Evolutionary conservation across 1,284 basidiomycete species (phyloP).

Genomic region (Trichosporon ovoides): DNA sequence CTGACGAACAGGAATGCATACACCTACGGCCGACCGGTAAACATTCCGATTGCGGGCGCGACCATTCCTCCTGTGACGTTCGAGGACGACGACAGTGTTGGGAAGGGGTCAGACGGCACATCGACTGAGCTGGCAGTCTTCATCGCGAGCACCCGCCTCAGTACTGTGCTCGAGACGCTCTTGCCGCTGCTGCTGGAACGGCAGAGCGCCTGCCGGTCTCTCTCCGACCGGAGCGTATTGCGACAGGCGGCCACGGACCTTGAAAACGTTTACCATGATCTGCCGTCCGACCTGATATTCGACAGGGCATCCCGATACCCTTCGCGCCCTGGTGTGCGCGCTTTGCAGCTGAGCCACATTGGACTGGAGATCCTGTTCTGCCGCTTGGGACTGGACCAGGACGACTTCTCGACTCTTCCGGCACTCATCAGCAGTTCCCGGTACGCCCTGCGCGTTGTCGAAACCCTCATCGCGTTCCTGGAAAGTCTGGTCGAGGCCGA

Average conservation of each 20-base stretch:
- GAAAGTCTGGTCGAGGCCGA: constrained; percentile 10
- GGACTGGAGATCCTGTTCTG: constrained; percentile 18
- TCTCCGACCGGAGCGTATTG: constrained; percentile 9
- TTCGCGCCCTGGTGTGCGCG: neutral
- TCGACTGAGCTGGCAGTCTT: constrained; percentile 13
- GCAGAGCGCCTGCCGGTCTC: neutral
- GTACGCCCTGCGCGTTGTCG: constrained; percentile 11
- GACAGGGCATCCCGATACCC: neutral
- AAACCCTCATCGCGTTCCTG: constrained; percentile 9
- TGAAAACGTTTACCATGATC: constrained; percentile 16
- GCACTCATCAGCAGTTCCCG: constrained; percentile 7
- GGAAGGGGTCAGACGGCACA: neutral
- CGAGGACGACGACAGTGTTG: constrained; percentile 14
- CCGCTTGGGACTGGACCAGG: constrained; percentile 19
- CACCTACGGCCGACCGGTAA: constrained; percentile 22
- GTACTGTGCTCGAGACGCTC: constrained; percentile 13
- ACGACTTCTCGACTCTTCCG: constrained; percentile 12
- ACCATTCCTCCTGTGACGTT: constrained; percentile 14
- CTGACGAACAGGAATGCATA: constrained; percentile 17
- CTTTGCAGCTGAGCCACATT: constrained; percentile 16
- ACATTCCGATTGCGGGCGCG: constrained; percentile 10
- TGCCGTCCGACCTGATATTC: constrained; percentile 15
- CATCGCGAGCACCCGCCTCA: constrained; percentile 16
- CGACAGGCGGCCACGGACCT: constrained; percentile 15
- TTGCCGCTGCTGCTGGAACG: constrained; percentile 18